Conservation (phyloP, 495 filamentous ascomycete species). For the Elaphomyces granulatus region DNA sequence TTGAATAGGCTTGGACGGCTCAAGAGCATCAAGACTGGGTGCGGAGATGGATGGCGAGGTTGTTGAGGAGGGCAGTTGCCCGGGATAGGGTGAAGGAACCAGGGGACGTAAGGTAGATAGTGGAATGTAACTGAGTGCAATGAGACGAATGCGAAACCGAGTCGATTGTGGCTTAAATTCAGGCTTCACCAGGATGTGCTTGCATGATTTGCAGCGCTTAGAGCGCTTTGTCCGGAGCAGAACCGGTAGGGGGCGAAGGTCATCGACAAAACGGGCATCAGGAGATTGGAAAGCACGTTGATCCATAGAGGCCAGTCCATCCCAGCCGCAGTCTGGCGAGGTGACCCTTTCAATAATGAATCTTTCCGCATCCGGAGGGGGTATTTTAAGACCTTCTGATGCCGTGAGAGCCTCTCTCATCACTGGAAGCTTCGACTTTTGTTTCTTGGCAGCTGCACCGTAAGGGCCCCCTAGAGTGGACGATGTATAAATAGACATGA, state of each 20-base stretch:
- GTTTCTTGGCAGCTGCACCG: constrained; percentile 44
- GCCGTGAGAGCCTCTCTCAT: constrained; percentile 66
- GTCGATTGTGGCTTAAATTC: constrained; percentile 77
- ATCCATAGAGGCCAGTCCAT: constrained; percentile 33
- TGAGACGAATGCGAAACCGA: constrained; percentile 75
- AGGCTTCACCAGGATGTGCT: constrained; percentile 91
- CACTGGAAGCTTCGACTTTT: constrained; percentile 46
- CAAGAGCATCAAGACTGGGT: constrained; percentile 36
- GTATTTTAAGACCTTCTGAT: constrained; percentile 51
- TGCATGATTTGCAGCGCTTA: constrained; percentile 82
- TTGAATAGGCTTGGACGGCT: constrained; percentile 57
- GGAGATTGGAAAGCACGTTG: constrained; percentile 39
- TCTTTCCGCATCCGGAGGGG: constrained; percentile 36
- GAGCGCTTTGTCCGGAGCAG: constrained; percentile 81
- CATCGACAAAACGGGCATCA: constrained; percentile 39
- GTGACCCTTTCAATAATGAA: constrained; percentile 28
- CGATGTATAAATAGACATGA: constrained; percentile 83
- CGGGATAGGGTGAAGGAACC: constrained; percentile 21
- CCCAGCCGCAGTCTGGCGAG: constrained; percentile 37
- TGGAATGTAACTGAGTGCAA: constrained; percentile 82
- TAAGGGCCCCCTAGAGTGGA: constrained; percentile 29
- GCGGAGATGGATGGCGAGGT: constrained; percentile 11
- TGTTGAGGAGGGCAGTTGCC: constrained; percentile 12
- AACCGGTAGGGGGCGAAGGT: constrained; percentile 64
- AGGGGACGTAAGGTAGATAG: constrained; percentile 56